A percentile compares a stretch with the other conserved stretches of the same genome.
Evolutionary conservation across 208 protist species (phyloP).

Genomic region (Crithidia fasciculata): DNA sequence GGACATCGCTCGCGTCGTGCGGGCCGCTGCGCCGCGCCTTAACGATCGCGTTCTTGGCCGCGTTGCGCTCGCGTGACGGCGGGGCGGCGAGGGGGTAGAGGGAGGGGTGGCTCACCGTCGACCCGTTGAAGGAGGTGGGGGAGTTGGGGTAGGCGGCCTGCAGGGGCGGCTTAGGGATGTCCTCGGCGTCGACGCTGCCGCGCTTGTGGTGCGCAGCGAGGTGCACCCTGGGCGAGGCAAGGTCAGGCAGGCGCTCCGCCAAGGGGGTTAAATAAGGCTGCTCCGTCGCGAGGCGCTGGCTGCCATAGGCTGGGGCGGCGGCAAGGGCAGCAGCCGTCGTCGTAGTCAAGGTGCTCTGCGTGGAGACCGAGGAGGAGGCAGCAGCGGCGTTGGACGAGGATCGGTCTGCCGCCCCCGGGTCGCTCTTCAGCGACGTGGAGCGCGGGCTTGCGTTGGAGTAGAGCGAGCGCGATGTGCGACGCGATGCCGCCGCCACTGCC

Average conservation of each 20-base stretch:
- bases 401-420: not conserved
- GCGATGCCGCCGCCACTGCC: not conserved
- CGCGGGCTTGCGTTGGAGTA: slow-evolving; percentile 14
- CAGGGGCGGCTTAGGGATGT: slow-evolving; percentile 13
- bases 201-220: slow-evolving; percentile 1
- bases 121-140: slow-evolving; percentile 16
- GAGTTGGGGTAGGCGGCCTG: slow-evolving; percentile 3
- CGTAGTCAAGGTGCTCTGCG: not conserved
- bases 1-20: not conserved
- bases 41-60: not conserved
- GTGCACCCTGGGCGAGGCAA: slow-evolving; percentile 13
- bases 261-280: slow-evolving; percentile 2
- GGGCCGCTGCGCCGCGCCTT: slow-evolving; percentile 11
- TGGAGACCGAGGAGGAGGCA: not conserved
- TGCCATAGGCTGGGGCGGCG: not conserved
- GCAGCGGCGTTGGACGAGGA: not conserved
- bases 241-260: slow-evolving; percentile 22
- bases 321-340: not conserved
- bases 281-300: not conserved
- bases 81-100: slow-evolving; percentile 16
- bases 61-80: not conserved
- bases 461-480: slow-evolving; percentile 4
- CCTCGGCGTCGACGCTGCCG: slow-evolving; percentile 6
- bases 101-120: not conserved
- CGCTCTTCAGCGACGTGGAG: slow-evolving; percentile 8